A percentile compares a stretch with the other conserved stretches of the same genome.
These are phyloP conservation scores for Oryza australiensis DNA, from an alignment of 176 grass and related monocot genomes.

Conservation along the genomic window DNA sequence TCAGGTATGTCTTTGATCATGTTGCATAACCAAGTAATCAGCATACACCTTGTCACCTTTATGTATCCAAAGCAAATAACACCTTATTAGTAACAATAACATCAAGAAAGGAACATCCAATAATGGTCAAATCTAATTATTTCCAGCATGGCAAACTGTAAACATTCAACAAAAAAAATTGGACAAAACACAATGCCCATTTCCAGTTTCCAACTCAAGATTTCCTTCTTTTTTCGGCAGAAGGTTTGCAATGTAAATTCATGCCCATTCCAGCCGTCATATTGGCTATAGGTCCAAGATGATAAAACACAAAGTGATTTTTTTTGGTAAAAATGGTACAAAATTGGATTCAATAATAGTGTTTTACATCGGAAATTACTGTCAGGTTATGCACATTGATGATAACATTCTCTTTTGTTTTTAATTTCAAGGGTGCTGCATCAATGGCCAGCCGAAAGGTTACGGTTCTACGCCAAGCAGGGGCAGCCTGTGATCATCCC, in stretches of 20 bases:
- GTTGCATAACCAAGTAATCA: slow-evolving; percentile 3
- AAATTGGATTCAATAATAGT: background rate
- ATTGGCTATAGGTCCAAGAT: background rate
- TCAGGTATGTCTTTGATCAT: slow-evolving; percentile 48
- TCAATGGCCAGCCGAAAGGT: slow-evolving; percentile 70
- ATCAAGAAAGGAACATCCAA: background rate
- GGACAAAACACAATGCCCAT: no score
- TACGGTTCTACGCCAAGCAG: slow-evolving; percentile 82
- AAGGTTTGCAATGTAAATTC: no score
- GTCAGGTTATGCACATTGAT: background rate
- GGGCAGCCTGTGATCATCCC: slow-evolving; percentile 81
- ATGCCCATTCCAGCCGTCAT: no score
- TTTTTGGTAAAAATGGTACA: background rate
- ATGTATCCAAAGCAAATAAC: background rate
- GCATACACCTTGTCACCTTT: slow-evolving; percentile 4
- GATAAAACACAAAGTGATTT: background rate
- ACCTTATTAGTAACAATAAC: background rate
- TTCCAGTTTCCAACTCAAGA: no score
- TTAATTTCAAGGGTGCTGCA: slow-evolving; percentile 71
- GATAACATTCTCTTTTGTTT: slow-evolving; percentile 18
- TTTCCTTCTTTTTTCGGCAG: background rate
- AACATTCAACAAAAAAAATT: background rate
- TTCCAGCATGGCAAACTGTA: slow-evolving; percentile 4
- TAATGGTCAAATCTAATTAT: background rate
- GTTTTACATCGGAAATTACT: background rate